Evolutionary conservation across 148 eudicot species (phyloP).

Genomic region (Rhododendron ferrugineum): DNA sequence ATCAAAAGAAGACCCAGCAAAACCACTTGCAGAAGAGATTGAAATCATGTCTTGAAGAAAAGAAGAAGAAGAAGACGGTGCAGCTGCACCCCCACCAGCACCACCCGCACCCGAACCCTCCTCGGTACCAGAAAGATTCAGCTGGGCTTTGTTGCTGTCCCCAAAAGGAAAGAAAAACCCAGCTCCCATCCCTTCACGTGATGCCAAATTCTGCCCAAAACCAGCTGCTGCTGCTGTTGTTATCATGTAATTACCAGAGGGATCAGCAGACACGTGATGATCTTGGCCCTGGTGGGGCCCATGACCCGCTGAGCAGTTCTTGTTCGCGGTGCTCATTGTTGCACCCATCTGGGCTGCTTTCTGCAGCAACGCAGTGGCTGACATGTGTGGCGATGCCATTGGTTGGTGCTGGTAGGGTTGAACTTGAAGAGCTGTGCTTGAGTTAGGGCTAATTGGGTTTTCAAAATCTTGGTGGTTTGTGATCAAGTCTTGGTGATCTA

Average conservation of each 20-base stretch:
- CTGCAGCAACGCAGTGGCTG: conserved; percentile 90
- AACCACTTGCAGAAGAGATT: conserved; percentile 27
- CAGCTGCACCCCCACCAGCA: background rate
- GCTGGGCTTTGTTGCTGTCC: conserved; percentile 25
- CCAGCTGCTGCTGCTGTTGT: conserved; percentile 19
- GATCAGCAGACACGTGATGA: conserved; percentile 46
- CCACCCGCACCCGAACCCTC: background rate
- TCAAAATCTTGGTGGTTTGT: background rate
- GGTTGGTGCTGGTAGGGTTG: conserved; percentile 15
- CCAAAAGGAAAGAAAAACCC: conserved; percentile 36
- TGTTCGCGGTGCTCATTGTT: conserved; percentile 40
- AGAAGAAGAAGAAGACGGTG: conserved; percentile 17
- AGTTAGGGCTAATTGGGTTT: conserved; percentile 39
- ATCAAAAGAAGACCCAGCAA: conserved; percentile 31
- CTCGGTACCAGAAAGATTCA: background rate
- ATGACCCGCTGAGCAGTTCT: background rate
- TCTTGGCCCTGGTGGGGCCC: conserved; percentile 27
- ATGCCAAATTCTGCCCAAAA: conserved; percentile 56
- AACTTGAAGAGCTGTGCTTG: background rate
- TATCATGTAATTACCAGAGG: conserved; percentile 25
- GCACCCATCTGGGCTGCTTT: conserved; percentile 92
- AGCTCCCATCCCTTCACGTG: conserved; percentile 45
- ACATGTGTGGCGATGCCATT: conserved; percentile 44
- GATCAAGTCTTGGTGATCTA: conserved; percentile 15
- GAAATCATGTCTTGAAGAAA: conserved; percentile 60